Evolutionary conservation across 2,329 filamentous ascomycete genomes (phyloP).

Genomic region (Fusarium foetens): DNA sequence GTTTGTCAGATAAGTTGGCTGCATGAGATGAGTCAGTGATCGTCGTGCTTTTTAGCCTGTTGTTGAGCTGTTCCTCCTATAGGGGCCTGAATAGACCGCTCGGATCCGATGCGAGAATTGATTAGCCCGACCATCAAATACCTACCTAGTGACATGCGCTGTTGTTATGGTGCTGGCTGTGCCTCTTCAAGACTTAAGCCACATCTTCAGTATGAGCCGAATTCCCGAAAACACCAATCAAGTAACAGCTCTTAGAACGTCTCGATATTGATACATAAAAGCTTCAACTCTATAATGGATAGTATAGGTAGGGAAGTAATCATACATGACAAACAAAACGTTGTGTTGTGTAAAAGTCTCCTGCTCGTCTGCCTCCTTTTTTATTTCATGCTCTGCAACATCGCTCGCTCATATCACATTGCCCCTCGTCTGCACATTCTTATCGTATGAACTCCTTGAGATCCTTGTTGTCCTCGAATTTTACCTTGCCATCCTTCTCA

Average conservation of each 20-base stretch:
- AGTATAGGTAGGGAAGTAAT: constrained; percentile 17
- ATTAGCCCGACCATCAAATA: background rate
- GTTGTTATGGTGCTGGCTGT: background rate
- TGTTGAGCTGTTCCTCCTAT: background rate
- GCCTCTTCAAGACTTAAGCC: background rate
- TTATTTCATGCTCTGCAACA: constrained; percentile 10
- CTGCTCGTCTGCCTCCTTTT: constrained; percentile 6
- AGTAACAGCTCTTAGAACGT: background rate
- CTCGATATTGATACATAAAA: constrained; percentile 30
- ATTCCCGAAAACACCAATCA: background rate
- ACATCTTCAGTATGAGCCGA: background rate
- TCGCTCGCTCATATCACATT: constrained; percentile 5
- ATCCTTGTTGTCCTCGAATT: constrained; percentile 69
- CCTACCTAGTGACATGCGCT: background rate
- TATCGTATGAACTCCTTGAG: constrained; percentile 65
- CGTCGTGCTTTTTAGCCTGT: background rate
- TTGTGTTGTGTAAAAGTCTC: background rate
- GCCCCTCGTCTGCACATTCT: constrained; percentile 1
- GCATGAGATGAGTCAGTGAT: constrained; percentile 3
- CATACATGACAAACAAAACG: constrained; percentile 27
- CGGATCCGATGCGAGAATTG: constrained; percentile 16
- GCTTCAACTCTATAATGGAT: constrained; percentile 24
- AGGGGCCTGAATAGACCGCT: background rate
- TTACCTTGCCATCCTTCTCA: constrained; percentile 71
- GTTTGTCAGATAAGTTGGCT: constrained; percentile 1